Percentiles rank a stretch among this genome's conserved stretches.
phyloP scores from a whole-genome alignment of 148 eudicot species.

The Suaeda aralocaspica region DNA sequence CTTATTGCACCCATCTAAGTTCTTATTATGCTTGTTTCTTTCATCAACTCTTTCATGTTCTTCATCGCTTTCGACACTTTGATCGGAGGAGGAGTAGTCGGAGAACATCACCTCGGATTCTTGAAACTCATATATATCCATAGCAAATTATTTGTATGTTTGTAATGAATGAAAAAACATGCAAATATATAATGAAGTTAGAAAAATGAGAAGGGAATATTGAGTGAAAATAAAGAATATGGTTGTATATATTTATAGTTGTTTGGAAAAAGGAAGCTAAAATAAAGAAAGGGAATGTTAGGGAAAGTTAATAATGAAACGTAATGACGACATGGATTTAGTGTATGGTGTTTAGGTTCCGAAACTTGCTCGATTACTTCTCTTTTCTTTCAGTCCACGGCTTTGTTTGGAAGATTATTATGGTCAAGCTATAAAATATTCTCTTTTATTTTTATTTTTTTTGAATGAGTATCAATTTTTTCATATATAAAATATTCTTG shows the following conservation, averaged over 20 bases:
- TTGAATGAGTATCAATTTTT: too few species aligned
- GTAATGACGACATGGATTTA: conserved; percentile 7
- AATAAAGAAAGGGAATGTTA: not conserved
- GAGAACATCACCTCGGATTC: conserved; percentile 35
- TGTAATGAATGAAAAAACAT: too few species aligned
- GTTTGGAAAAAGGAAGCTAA: not conserved
- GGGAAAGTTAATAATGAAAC: conserved; percentile 4
- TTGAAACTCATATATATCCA: conserved; percentile 32
- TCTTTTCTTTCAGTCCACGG: conserved; percentile 7
- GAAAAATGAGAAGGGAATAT: not conserved
- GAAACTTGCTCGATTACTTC: conserved; percentile 8
- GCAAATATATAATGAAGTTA: not conserved
- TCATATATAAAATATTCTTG: not conserved
- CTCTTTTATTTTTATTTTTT: not conserved
- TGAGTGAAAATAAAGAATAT: not conserved
- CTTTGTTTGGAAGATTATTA: conserved; percentile 2
- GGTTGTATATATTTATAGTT: not conserved
- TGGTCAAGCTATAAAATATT: conserved; percentile 7
- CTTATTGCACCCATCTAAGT: not conserved
- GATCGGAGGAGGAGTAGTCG: conserved; percentile 1
- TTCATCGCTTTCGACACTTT: not conserved
- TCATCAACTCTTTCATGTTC: too few species aligned
- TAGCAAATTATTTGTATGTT: not conserved
- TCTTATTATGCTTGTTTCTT: not conserved
- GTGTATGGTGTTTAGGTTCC: conserved; percentile 8